Evolutionary conservation across 768 basidiomycete species (phyloP).

Genomic region (Tricholoma hemisulphureum): DNA sequence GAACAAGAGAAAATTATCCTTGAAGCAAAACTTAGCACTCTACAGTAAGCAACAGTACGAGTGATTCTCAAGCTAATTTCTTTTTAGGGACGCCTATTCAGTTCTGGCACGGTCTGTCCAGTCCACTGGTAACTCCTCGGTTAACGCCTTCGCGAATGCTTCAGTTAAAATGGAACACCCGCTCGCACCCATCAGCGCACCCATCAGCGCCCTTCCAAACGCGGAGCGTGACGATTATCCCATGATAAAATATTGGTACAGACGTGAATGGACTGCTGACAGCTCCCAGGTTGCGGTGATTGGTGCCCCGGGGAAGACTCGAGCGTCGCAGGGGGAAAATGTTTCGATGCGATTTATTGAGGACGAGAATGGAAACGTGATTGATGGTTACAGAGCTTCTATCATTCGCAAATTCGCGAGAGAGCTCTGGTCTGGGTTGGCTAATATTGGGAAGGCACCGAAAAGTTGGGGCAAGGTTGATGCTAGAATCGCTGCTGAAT

Average conservation of each 20-base stretch:
- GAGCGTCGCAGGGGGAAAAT: neutral
- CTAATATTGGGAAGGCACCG: slow-evolving; percentile 1
- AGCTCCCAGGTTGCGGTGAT: neutral
- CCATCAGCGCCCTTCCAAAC: neutral
- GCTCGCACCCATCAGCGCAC: no score
- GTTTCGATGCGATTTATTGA: neutral
- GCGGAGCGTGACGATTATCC: neutral
- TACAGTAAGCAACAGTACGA: neutral
- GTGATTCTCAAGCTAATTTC: neutral
- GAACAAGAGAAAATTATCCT: no score
- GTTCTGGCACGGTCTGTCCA: no score
- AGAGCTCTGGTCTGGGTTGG: neutral
- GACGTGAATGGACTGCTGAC: neutral
- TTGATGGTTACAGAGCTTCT: neutral
- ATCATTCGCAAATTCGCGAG: neutral
- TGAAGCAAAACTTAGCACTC: neutral
- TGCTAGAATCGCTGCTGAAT: neutral
- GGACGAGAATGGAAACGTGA: no score
- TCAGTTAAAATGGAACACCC: neutral
- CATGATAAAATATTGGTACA: neutral
- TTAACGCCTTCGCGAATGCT: neutral
- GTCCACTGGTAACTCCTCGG: neutral
- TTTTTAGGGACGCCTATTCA: neutral
- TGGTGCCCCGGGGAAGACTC: no score
- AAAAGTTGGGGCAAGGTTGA: slow-evolving; percentile 2